Evolutionary conservation across 2,329 filamentous ascomycete species (phyloP), one percentile per base, ranked within the genome.

Genomic region (Talaromyces islandicus): DNA sequence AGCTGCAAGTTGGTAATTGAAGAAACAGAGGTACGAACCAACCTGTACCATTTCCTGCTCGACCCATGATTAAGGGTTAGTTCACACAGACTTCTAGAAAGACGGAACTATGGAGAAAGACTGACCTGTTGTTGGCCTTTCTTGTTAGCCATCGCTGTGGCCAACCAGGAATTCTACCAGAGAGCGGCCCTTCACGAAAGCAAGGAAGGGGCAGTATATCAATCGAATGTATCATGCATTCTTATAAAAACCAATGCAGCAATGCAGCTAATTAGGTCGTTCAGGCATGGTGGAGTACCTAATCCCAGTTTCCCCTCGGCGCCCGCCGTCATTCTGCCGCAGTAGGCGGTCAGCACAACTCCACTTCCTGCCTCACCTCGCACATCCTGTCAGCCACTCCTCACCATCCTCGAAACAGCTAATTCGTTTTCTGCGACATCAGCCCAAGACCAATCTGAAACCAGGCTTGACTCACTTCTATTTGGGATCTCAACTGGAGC

Each of bases 41-140:
- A 99, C 92, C 89, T 99, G 93, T 69, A 97, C 91, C 94, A 99
- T 99, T 84, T 99, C 94, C 91, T 97, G 59, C n/a, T 7, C 27
- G 56, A 58, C 53, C 56, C 29, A 59, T 38, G 67, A 64, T 54
- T 41, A 21, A 54, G 30, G 41, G 32, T 32, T 48, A 54, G 56
- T n/a, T 50, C 19, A 5, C 48, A 7, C 53, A 48, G 21, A 21
- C 53, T 48, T 56, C 32, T 50, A 52, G 2, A 24, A 54, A 35
- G 11, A 25, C 7, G 32, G 46, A 7, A 25, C n/a, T 63, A 51
- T 25, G 55, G 41, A 12, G 35, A 54, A n/a, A 57, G 43, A 75
- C 82, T 72, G 78, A 91, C 89, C 85, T 90, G 88, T 72, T 88
- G 85, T 65, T 83, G 80, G 66, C 83, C 81, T 80, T 91, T 91